Base-by-base conservation (phyloP, 371 early-diverging fungal species). In the Quaeritorhiza haematococci region DNA sequence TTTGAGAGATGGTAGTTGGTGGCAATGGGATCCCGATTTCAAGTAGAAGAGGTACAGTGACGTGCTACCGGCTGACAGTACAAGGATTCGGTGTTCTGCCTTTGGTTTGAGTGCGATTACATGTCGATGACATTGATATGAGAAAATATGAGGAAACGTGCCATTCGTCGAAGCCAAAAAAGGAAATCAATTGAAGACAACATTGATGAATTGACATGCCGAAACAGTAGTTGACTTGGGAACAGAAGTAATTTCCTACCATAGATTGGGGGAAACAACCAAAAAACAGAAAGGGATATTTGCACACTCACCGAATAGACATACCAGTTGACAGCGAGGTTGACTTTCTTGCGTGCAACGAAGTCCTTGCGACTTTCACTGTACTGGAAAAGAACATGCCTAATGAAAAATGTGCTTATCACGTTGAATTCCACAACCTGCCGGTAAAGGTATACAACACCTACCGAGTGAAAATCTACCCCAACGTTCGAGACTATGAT, bases 391-490 rank as follows among this genome's bases (percentile, higher is more conserved):
- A 33, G 32, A 8, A 2, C 17, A 1, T 17, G 2, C 26, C 13
- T 26, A 26, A 8, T 23, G 13, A 17, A 26, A 13, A 49, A 28
- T n/a, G n/a, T n/a, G n/a, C n/a, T n/a, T n/a, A n/a, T n/a, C n/a
- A n/a, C n/a, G n/a, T n/a, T n/a, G n/a, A n/a, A n/a, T n/a, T n/a
- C n/a, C n/a, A n/a, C n/a, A n/a, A 33, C 17, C 27, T 17, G 49
- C 5, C 10, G 15, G 26, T 26, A 17, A 49, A 7, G 6, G 7
- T 49, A 7, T 8, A 6, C 49, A n/a, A 10, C 51, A 50, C 55
- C 17, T 47, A 73, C 73, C 48, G 59, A 53, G 38, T 67, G 68
- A n/a, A 68, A 59, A 3, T 73, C 65, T 2, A 69, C 34, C 3
- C 66, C 68, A 3, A 34, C 46, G 24, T 53, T 61, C 5, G 62